Evolutionary conservation across 768 basidiomycete genomes (phyloP), one percentile per base, ranked within the genome.

Genomic region (Dioszegia aurantiaca): DNA sequence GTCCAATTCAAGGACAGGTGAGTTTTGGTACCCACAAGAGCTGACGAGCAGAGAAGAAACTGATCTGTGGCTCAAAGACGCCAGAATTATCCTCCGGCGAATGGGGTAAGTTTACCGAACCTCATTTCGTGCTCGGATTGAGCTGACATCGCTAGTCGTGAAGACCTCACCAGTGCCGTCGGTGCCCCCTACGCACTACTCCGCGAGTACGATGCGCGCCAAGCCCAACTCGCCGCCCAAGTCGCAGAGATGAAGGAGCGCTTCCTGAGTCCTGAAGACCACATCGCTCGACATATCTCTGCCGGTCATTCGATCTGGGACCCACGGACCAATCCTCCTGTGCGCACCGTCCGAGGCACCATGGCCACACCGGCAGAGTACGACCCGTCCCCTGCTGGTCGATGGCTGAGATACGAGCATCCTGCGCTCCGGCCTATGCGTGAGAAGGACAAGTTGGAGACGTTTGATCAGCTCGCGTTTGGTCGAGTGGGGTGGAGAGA

Each of bases 391-490:
- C 33, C 33, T 33, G 14, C 33, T 33, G 33, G 33, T 33, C 33
- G 24, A 26, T 53, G 51, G 51, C 37, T 9, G 19, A 8, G 36
- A n/a, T 53, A 53, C 28, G 51, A 53, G n/a, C 51, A 53, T n/a
- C 51, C 51, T 9, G 37, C 23, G 3, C 3, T 53, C 9, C 14
- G 26, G 9, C 9, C 37, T 27, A 11, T 24, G 6, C 14, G 51
- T 36, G 51, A 53, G 24, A 39, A 41, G 37, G 51, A 53, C 19
- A 53, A 53, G 37, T 28, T 39, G 23, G 51, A 39, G 51, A 53
- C 51, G 37, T 53, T 53, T 17, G 51, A 36, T 27, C 33, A 53
- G 23, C 12, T 53, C 16, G 51, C 37, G 36, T 53, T 10, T 40
- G 51, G 51, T 6, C 12, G 26, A 41, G 51, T 53, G 9, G 51